Evolutionary conservation across 352 stramenopile genomes (phyloP).

Genomic region (Phytophthora agathidicida): DNA sequence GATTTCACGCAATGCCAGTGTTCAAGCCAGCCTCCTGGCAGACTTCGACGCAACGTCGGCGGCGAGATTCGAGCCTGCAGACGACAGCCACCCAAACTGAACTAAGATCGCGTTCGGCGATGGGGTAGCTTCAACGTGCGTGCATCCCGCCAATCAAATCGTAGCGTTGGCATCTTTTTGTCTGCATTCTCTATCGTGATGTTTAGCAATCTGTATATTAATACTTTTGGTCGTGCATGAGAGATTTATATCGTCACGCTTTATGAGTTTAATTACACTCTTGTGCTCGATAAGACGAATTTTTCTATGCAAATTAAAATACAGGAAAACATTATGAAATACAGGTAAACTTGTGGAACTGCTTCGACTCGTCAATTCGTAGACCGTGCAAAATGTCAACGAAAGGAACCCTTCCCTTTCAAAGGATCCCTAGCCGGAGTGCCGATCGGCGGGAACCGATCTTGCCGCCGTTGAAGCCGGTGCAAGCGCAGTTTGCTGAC

Average conservation of each 20-base stretch:
- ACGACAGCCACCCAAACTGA: constrained; percentile 4
- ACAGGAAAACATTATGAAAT: too few species aligned
- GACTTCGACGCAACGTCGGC: too few species aligned
- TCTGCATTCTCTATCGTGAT: constrained; percentile 1
- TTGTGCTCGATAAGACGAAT: too few species aligned
- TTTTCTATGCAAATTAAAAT: too few species aligned
- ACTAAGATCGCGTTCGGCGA: constrained; percentile 5
- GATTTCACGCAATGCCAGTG: not conserved
- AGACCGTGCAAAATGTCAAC: constrained; percentile 16
- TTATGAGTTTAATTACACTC: not conserved
- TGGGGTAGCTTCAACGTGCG: constrained; percentile 16
- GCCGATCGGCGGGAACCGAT: constrained; percentile 19
- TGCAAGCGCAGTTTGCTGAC: not conserved
- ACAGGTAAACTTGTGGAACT: too few species aligned
- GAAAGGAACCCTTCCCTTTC: too few species aligned
- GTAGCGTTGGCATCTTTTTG: not conserved
- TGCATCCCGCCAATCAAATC: constrained; percentile 19
- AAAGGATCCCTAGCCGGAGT: constrained; percentile 18
- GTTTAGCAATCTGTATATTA: not conserved
- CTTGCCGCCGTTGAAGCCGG: constrained; percentile 6
- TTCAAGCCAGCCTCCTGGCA: too few species aligned
- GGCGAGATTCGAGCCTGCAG: too few species aligned
- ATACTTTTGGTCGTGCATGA: not conserved
- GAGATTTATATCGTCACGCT: not conserved
- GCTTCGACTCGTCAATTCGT: constrained; percentile 5